Percentiles rank a stretch among this genome's conserved stretches.
These are phyloP conservation scores for Ecytonucleospora hepatopenaei DNA, from an alignment of 371 early-diverging fungal species.

Conservation along the genomic window DNA sequence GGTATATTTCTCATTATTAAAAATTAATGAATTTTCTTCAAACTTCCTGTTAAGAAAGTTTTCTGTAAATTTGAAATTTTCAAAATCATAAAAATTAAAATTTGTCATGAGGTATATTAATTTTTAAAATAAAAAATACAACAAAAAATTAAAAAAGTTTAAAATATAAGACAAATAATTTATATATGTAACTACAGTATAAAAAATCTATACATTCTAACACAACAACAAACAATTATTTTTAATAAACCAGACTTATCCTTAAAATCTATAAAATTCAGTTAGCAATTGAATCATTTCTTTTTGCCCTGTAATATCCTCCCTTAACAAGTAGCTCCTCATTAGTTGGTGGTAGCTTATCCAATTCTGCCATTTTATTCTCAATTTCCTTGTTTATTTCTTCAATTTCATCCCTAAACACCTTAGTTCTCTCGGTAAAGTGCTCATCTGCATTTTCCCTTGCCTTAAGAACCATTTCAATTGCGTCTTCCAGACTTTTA, in stretches of 20 bases:
- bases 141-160: constrained; percentile 7
- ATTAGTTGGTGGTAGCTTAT: constrained; percentile 11
- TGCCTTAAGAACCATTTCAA: constrained; percentile 1
- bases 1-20: too few species aligned
- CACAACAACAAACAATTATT: too few species aligned
- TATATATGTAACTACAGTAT: not conserved
- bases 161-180: constrained; percentile 8
- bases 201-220: too few species aligned
- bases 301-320: not conserved
- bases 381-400: constrained; percentile 6
- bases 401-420: not conserved
- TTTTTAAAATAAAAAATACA: too few species aligned
- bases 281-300: too few species aligned
- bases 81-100: too few species aligned
- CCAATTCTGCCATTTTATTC: not conserved
- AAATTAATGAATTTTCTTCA: too few species aligned
- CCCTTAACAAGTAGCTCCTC: constrained; percentile 11
- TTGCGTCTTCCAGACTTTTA: not conserved
- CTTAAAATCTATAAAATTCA: too few species aligned
- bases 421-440: not conserved
- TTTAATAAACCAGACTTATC: too few species aligned
- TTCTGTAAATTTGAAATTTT: too few species aligned
- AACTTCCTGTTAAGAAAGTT: too few species aligned
- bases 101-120: too few species aligned
- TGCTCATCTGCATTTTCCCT: not conserved